Base-by-base conservation (phyloP, 352 stramenopile genomes). In the Pythium monospermum region DNA sequence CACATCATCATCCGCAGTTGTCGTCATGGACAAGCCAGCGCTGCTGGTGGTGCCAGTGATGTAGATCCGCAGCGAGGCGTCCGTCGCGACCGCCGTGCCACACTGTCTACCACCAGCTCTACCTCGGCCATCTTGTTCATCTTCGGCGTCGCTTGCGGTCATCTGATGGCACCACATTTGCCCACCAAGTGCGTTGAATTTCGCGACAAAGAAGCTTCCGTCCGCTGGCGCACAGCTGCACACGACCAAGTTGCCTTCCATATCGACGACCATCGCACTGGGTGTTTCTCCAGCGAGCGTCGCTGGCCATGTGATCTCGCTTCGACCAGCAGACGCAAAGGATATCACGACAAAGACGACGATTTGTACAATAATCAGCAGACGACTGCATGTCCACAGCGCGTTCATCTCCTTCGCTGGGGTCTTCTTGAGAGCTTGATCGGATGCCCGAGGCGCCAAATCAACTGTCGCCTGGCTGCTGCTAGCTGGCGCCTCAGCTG, bases 201-300 rank as follows among this genome's bases (percentile, higher is more conserved):
- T 64, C 28, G 43, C 19, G 6, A 59, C 49, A 25, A 55, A 53
- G 16, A 59, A 45, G 13, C 22, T 15, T 2, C 33, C 28, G 0
- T 35, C 30, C 2, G 25, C 35, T 1, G 2, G 21, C 3, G 12
- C 33, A 37, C 51, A 66, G 21, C 51, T 51, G 4, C 50, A 49
- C 11, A 61, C 44, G 10, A 66, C 27, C 26, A 66, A 39, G 33
- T 46, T 27, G 8, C 51, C 50, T 1, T 18, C 46, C 2, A 32
- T 25, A 36, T 66, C 57, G 15, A 57, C 22, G 16, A 26, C 36
- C 48, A 57, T 53, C 27, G 56, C 42, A 8, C 32, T 43, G n/a
- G n/a, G n/a, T n/a, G n/a, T n/a, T n/a, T n/a, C n/a, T n/a, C n/a
- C n/a, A n/a, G n/a, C n/a, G n/a, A n/a, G n/a, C n/a, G n/a, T n/a